Percentiles rank a stretch among this genome's conserved stretches.
phyloP scores from a whole-genome alignment of 352 stramenopile species.

The Peronospora belbahrii region DNA sequence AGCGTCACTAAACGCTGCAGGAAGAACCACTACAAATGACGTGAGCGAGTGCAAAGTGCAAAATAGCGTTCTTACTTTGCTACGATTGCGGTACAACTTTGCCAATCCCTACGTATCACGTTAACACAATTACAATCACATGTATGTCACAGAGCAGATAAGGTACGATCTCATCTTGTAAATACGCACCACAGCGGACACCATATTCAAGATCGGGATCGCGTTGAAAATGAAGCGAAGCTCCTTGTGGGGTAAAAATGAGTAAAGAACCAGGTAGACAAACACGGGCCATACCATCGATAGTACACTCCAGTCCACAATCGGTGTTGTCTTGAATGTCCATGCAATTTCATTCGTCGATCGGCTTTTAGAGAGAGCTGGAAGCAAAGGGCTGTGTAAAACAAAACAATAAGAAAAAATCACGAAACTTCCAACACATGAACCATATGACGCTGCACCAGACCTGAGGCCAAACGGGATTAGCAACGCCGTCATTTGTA shows the following conservation, averaged over 20 bases:
- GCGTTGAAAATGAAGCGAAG: constrained; percentile 96
- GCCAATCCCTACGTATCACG: constrained; percentile 39
- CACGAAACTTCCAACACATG: neutral
- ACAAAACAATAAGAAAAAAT: neutral
- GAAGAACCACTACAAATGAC: too few relatives aligned
- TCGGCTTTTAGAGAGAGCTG: constrained; percentile 27
- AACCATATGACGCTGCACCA: neutral
- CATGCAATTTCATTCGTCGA: constrained; percentile 38
- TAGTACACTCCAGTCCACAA: constrained; percentile 46
- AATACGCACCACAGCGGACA: constrained; percentile 74
- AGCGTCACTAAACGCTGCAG: too few relatives aligned
- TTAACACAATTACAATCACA: neutral
- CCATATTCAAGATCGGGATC: constrained; percentile 93
- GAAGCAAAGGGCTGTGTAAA: constrained; percentile 36
- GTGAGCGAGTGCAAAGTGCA: neutral
- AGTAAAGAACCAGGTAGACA: constrained; percentile 93
- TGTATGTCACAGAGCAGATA: neutral
- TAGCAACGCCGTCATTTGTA: constrained; percentile 75
- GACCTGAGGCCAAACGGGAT: constrained; percentile 79
- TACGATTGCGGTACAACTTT: constrained; percentile 57
- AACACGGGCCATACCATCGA: constrained; percentile 59
- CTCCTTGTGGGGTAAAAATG: constrained; percentile 96
- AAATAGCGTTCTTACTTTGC: constrained; percentile 33
- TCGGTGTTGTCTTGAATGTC: constrained; percentile 28
- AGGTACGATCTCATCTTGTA: neutral